These are phyloP conservation scores for Ramularia endophylla DNA, from an alignment of 2,329 filamentous ascomycete species.

Conservation along the genomic window DNA sequence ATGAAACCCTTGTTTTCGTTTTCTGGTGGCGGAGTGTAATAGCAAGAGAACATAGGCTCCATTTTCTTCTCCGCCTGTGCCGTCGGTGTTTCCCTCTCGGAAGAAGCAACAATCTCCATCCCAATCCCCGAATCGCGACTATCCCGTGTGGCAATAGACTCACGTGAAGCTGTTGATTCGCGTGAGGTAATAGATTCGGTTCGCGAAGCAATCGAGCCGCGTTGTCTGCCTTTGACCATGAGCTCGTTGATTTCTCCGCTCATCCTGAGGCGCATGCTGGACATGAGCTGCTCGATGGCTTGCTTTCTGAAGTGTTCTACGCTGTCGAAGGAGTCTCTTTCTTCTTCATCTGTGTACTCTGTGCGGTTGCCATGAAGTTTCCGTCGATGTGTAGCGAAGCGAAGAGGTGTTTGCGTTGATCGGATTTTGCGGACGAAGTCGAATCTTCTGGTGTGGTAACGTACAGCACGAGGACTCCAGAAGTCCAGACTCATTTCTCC, in stretches of 20 bases:
- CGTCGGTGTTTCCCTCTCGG: slow-evolving; percentile 2
- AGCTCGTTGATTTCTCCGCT: slow-evolving; percentile 9
- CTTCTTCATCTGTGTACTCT: slow-evolving; percentile 32
- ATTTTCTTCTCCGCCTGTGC: slow-evolving; percentile 13
- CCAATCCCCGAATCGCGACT: slow-evolving; percentile 2
- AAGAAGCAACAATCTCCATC: slow-evolving; percentile 3
- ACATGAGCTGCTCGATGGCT: slow-evolving; percentile 12
- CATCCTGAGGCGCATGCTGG: slow-evolving; percentile 13
- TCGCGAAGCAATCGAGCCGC: slow-evolving; percentile 2
- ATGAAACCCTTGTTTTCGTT: background rate
- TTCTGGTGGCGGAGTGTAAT: slow-evolving; percentile 18
- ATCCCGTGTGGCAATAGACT: slow-evolving; percentile 1
- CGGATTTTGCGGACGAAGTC: slow-evolving; percentile 40
- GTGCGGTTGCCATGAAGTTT: background rate
- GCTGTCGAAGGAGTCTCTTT: slow-evolving; percentile 33
- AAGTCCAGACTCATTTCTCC: slow-evolving; percentile 41
- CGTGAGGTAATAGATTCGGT: slow-evolving; percentile 1
- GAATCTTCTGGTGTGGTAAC: slow-evolving; percentile 36
- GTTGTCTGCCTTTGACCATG: slow-evolving; percentile 1
- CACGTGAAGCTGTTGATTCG: background rate
- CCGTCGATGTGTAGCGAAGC: slow-evolving; percentile 37
- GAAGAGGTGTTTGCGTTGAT: slow-evolving; percentile 33
- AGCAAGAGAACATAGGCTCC: slow-evolving; percentile 22
- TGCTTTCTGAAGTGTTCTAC: slow-evolving; percentile 19
- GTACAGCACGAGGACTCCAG: slow-evolving; percentile 33